Evolutionary conservation across 768 basidiomycete species (phyloP), one percentile per base, ranked within the genome.

Genomic region (Asterophora lycoperdoides): DNA sequence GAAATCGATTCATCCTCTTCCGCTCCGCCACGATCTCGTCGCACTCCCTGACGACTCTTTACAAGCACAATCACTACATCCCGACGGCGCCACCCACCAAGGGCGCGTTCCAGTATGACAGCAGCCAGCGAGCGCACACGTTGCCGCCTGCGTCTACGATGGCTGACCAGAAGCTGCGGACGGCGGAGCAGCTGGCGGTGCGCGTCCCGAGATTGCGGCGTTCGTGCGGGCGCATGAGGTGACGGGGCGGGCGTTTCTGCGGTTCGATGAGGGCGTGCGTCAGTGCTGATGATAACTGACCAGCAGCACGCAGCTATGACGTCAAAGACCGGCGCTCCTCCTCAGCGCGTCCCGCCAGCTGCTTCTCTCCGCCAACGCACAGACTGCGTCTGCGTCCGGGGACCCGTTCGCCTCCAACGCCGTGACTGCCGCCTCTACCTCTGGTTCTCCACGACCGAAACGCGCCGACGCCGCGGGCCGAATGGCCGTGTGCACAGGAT

Each of bases 141-240:
- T 3, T 23, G 23, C 23, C 23, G 23, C 6, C 23, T 3, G 3
- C 23, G 23, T 3, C 23, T 6, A 23, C 3, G 3, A 23, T 6
- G 23, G 6, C 3, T 23, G 81, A 86, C 51, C 86, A 86, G 5
- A 85, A 83, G 58, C 53, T 65, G 10, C 89, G 87, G 87, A 76
- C 74, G 0, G 72, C 81, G 0, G 64, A 74, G 5, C 76, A 89
- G 48, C 68, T 89, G 9, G 63, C 74, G 3, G 57, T 65, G 2
- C 85, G 87, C 60, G 44, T 57, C 6, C 65, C 41, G 79, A 75
- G 46, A 74, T 89, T 29, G 71, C 77, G 2, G 60, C 64, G 0
- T 83, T 76, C 57, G 72, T 86, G 4, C 65, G 68, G 49, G 68
- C 74, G 42, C 68, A 71, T 10, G 68, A 73, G 32, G 73, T 88